Evolutionary conservation across 371 early-diverging fungal genomes (phyloP), one percentile per base, ranked within the genome.

Genomic region (Mortierella sp.): DNA sequence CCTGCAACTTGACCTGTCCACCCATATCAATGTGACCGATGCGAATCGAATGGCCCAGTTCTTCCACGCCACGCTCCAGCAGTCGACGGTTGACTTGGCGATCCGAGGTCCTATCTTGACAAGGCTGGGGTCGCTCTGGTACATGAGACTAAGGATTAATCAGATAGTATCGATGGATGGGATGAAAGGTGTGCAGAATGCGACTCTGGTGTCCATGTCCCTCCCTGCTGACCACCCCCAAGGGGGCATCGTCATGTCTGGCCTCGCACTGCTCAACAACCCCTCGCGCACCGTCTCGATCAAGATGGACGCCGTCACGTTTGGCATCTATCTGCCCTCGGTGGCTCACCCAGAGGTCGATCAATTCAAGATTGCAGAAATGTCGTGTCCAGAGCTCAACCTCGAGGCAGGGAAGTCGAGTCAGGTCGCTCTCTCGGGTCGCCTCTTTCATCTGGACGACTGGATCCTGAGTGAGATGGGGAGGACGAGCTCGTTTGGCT

Each of bases 391-490:
- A 38, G 72, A 72, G n/a, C 65, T 86, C 16, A 44, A 38, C 16
- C 77, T 86, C 8, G 77, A 77, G 29, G 82, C 82, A 51, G 80
- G 78, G 10, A 72, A 72, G 29, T 65, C 78, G n/a, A 77, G 56
- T 70, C 75, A 82, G 58, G 38, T 80, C 8, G 60, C n/a, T 10
- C 72, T 86, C 3, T 51, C 72, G 3, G 87, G 87, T 2, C 77
- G 87, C 41, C 87, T 86, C 51, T 72, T 86, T 18, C 87, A 82
- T 80, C 71, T 86, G 35, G 87, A 86, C 21, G 87, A 86, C 65
- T 86, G 87, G 87, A 70, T 44, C 16, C 71, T 32, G n/a, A 73
- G 38, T 3, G 75, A 77, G 41, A 54, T 18, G 41, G 11, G 58
- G 32, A 48, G 44, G 29, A 27, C n/a, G 54, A 7, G 18, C 12